Percentiles rank a stretch among this genome's conserved stretches.
Conservation (phyloP, 768 basidiomycete genomes). For the Mycena polygramma region DNA sequence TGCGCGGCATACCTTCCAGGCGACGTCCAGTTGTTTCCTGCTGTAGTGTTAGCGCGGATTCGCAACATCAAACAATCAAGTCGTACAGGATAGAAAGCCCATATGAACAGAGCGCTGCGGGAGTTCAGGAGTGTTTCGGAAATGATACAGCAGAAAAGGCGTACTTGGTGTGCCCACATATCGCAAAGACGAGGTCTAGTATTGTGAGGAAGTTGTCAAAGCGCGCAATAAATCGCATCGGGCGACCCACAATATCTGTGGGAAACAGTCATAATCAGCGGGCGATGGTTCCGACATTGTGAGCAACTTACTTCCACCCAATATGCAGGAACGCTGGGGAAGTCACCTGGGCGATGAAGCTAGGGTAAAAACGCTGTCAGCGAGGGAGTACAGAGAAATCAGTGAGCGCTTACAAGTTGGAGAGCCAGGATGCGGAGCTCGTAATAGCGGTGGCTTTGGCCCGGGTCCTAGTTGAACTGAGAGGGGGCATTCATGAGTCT, state of each 20-base stretch:
- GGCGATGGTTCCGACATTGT: neutral
- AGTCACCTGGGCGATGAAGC: conserved; percentile 62
- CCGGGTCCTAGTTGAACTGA: conserved; percentile 55
- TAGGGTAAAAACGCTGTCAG: conserved; percentile 24
- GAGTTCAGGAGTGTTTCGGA: neutral
- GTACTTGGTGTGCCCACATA: conserved; percentile 60
- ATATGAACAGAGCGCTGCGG: conserved; percentile 54
- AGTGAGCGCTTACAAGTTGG: conserved; percentile 52
- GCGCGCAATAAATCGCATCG: neutral
- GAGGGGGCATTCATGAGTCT: neutral
- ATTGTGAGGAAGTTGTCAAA: neutral
- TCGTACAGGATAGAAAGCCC: conserved; percentile 58
- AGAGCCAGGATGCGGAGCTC: conserved; percentile 59
- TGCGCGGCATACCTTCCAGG: conserved; percentile 50
- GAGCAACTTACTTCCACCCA: conserved; percentile 54
- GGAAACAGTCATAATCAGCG: neutral
- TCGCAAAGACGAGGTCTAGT: conserved; percentile 60
- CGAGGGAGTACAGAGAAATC: neutral
- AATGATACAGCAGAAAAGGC: conserved; percentile 13
- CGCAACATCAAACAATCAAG: neutral
- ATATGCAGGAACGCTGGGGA: conserved; percentile 55
- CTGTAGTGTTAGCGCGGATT: neutral
- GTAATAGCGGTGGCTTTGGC: conserved; percentile 61
- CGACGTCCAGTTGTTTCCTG: conserved; percentile 59
- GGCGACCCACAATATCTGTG: conserved; percentile 46